Base-by-base conservation (phyloP, 768 basidiomycete species). In the Rhodotorula taiwanensis region DNA sequence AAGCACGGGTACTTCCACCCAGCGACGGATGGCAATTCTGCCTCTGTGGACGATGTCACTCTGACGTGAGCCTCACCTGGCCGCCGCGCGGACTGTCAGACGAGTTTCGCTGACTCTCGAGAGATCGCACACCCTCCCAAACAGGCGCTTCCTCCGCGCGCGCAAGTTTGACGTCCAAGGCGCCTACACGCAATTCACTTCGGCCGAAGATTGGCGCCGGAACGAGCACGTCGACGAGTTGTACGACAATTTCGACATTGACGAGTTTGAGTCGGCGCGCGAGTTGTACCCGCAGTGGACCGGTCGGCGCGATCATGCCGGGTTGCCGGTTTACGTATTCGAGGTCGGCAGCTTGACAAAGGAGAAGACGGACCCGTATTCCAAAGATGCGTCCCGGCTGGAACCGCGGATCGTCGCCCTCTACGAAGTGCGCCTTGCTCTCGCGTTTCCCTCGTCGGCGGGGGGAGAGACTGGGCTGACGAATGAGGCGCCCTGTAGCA, bases 101-200 rank as follows among this genome's bases (percentile, higher is more conserved):
- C n/a, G n/a, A n/a, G n/a, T n/a, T 13, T n/a, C 7, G 10, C 28
- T 27, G 30, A 33, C 18, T 48, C 45, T 27, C 42, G 30, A 47
- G 48, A 36, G 34, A 13, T 10, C 18, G 11, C 16, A 9, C 62
- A 60, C 43, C 36, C 25, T 60, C n/a, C n/a, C n/a, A n/a, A n/a
- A 15, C 74, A 90, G 89, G 30, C 86, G 89, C 16, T 91, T 89
- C 73, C 81, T 91, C 5, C 82, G 88, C n/a, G 89, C 89, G 9
- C 79, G 89, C 62, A 79, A 79, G 60, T 90, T 84, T 73, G 81
- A 87, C 62, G 76, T 80, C 20, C 69, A 75, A 25, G 81, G 82
- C 62, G 88, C 88, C 0, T 78, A 82, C 74, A 81, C 82, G 63
- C 87, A 90, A 72, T 89, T 89, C 72, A 75, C 82, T 4, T 80